Conservation (phyloP, 805 yeast species). For the Candida corydali region DNA sequence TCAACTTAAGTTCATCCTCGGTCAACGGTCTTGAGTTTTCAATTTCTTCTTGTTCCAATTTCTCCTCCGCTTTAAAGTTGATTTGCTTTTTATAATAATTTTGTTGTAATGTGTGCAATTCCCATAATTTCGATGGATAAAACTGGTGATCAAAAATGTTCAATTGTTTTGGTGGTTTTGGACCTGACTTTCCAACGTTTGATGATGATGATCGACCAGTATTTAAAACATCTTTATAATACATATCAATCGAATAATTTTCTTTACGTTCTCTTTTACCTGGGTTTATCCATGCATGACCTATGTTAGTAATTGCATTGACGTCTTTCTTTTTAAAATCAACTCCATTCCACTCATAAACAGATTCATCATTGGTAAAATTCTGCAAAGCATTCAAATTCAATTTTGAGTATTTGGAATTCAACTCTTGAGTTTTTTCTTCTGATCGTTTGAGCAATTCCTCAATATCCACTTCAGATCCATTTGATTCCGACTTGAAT, state of each 20-base stretch:
- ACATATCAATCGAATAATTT: constrained; percentile 83
- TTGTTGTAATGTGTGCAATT: constrained; percentile 77
- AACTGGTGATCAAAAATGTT: constrained; percentile 89
- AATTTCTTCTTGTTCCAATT: constrained; percentile 67
- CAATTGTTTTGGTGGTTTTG: constrained; percentile 81
- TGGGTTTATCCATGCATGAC: constrained; percentile 76
- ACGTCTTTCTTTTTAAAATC: constrained; percentile 66
- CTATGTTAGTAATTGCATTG: constrained; percentile 45
- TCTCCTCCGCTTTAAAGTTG: constrained; percentile 48
- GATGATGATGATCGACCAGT: constrained; percentile 49
- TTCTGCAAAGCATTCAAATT: constrained; percentile 77
- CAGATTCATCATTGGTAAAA: constrained; percentile 61
- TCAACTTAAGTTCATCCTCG: constrained; percentile 69
- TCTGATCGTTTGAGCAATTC: constrained; percentile 57
- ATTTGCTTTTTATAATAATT: constrained; percentile 68
- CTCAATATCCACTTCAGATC: constrained; percentile 57
- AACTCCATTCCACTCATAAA: constrained; percentile 86
- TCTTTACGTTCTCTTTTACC: constrained; percentile 81
- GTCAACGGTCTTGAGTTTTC: constrained; percentile 76
- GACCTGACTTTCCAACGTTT: constrained; percentile 47
- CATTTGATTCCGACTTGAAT: constrained; percentile 36
- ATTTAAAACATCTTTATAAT: constrained; percentile 75
- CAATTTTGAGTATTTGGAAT: constrained; percentile 58
- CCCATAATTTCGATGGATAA: constrained; percentile 70
- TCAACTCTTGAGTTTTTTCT: constrained; percentile 56